Evolutionary conservation across 1,284 basidiomycete species (phyloP).

Genomic region (Irpex lacteus): DNA sequence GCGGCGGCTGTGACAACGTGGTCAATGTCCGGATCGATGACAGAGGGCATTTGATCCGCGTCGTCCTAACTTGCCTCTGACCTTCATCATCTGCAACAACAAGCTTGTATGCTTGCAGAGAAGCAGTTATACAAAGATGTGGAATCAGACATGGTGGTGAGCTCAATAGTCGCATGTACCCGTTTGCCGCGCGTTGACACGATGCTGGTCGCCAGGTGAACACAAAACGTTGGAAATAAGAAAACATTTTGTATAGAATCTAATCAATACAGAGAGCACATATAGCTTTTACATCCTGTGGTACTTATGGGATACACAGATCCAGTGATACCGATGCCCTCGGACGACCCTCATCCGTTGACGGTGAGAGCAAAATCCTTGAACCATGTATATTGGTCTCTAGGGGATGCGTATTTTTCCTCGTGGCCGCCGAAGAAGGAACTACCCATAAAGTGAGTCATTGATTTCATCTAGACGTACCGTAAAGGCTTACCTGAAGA

Average conservation of each 20-base stretch:
- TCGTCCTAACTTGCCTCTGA: neutral
- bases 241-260: no score
- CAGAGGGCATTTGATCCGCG: neutral
- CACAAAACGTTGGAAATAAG: no score
- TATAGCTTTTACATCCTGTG: no score
- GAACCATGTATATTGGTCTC: constrained; percentile 73
- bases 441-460: constrained; percentile 32
- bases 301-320: no score
- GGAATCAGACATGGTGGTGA: no score
- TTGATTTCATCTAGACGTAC: constrained; percentile 5
- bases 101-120: neutral
- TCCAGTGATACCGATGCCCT: no score
- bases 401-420: constrained; percentile 59
- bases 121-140: no score
- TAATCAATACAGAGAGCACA: no score
- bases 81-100: neutral
- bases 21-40: neutral
- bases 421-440: constrained; percentile 82
- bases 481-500: constrained; percentile 59
- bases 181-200: no score
- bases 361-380: constrained; percentile 52
- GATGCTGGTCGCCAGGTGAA: no score
- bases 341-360: constrained; percentile 6
- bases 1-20: constrained; percentile 4
- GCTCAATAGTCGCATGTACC: no score